Conservation (phyloP, 1,284 basidiomycete species). For the Rhizoctonia solani region DNA sequence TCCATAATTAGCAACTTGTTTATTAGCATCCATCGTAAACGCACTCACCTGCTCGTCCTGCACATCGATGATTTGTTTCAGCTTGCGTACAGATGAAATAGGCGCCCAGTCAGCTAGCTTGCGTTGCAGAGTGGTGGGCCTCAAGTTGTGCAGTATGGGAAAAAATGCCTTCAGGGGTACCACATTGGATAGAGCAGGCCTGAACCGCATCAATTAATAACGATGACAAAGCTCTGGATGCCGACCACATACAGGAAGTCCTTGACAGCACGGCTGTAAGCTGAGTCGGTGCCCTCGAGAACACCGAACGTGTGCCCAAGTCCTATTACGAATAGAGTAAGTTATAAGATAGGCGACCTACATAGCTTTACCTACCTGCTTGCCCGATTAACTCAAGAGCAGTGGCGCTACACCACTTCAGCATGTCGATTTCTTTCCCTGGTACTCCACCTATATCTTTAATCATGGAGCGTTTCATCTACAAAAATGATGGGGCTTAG, state of each 20-base stretch:
- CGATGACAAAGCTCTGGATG: not conserved
- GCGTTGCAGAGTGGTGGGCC: not conserved
- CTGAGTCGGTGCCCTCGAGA: not conserved
- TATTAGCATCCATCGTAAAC: no score
- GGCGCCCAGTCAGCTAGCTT: conserved; percentile 6
- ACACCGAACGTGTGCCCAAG: conserved; percentile 16
- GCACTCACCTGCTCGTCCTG: conserved; percentile 18
- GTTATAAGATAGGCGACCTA: not conserved
- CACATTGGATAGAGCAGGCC: not conserved
- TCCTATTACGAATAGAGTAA: not conserved
- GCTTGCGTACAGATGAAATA: not conserved
- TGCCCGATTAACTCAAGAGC: conserved; percentile 24
- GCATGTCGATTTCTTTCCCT: conserved; percentile 1
- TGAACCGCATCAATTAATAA: not conserved
- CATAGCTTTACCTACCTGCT: conserved; percentile 4
- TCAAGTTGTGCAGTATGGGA: not conserved
- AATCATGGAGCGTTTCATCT: not conserved
- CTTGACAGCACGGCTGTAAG: conserved; percentile 4
- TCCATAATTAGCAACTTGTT: not conserved
- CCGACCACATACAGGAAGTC: not conserved
- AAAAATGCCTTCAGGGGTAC: not conserved
- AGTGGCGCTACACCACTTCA: conserved; percentile 13
- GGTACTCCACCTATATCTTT: not conserved
- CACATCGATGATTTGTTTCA: conserved; percentile 7
- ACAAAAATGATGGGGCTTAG: not conserved